Percentiles rank a stretch among this genome's conserved stretches.
These are phyloP conservation scores for Stentor coeruleus DNA, from an alignment of 73 alveolate species.

Conservation along the genomic window DNA sequence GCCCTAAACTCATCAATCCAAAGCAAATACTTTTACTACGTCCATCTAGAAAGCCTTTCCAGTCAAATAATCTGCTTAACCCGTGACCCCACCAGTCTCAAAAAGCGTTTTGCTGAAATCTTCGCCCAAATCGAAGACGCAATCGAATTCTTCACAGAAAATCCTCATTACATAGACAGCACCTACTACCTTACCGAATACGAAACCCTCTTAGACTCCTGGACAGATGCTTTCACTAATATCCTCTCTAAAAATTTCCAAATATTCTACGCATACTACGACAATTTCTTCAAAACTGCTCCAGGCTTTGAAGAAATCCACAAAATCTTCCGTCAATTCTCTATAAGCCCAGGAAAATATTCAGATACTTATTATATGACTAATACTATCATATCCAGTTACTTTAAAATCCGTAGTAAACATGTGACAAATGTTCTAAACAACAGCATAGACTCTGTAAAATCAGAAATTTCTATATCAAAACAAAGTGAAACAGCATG, in stretches of 20 bases:
- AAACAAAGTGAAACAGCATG: not conserved
- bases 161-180: conserved; percentile 10
- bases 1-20: conserved; percentile 9
- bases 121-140: conserved; percentile 12
- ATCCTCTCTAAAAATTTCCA: not conserved
- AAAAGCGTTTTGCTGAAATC: not conserved
- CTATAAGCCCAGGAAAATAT: not conserved
- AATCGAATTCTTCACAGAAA: conserved; percentile 6
- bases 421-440: not conserved
- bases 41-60: conserved; percentile 7
- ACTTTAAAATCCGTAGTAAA: not conserved
- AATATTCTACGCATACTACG: not conserved
- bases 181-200: not conserved
- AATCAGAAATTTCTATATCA: not conserved
- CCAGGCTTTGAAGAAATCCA: not conserved
- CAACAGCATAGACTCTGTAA: not conserved
- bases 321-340: not conserved
- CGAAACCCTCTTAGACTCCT: not conserved
- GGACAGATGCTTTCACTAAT: not conserved
- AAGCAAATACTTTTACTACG: not conserved
- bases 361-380: not conserved
- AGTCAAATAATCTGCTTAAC: not conserved
- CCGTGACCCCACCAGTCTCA: not conserved
- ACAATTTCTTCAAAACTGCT: not conserved
- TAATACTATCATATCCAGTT: not conserved